phyloP scores from a whole-genome alignment of 345 rosid species.

The Eucalyptus curtisii region DNA sequence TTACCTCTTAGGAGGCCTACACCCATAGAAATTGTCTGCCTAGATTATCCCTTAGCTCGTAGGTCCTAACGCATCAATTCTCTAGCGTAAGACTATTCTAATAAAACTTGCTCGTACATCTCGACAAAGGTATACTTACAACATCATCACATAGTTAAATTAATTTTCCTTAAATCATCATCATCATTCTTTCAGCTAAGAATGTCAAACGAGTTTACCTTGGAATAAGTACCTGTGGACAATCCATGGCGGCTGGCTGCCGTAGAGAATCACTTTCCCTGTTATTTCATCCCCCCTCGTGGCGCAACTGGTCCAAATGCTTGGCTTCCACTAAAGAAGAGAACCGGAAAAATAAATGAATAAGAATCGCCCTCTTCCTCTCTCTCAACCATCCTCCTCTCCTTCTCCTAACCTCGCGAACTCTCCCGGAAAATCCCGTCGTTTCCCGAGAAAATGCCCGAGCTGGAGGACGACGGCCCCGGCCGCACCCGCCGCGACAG shows the following conservation, averaged over 20 bases:
- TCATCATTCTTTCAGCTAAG: too few relatives aligned
- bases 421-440: background rate
- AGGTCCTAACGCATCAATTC: accelerated
- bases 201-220: too few relatives aligned
- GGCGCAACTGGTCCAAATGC: background rate
- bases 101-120: too few relatives aligned
- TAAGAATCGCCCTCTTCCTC: background rate
- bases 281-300: background rate
- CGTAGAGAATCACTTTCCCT: background rate
- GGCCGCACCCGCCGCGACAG: background rate
- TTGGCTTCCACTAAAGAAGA: background rate
- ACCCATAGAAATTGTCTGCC: accelerated
- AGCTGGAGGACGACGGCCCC: background rate
- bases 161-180: too few relatives aligned
- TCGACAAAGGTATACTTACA: too few relatives aligned
- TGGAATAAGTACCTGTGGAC: background rate
- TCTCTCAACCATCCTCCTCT: too few relatives aligned
- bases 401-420: background rate
- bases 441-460: background rate
- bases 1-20: too few relatives aligned
- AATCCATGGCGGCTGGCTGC: background rate
- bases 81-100: too few relatives aligned
- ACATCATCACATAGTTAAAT: too few relatives aligned
- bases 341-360: background rate
- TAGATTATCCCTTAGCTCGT: accelerated